Conservation (phyloP, 1,284 basidiomycete species). For the Ceratobasidium sp. region DNA sequence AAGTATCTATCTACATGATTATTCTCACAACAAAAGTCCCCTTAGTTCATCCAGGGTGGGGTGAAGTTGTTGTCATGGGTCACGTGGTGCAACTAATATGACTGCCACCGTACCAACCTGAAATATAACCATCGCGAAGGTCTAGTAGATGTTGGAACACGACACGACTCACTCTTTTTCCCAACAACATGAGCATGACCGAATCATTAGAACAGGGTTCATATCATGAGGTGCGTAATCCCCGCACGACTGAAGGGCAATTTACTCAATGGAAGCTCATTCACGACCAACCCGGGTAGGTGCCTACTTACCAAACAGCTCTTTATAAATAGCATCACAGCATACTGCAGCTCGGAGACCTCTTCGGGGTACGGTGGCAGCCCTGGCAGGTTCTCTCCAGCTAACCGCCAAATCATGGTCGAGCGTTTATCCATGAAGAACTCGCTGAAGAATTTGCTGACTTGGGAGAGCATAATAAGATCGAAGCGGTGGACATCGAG, state of each 20-base stretch:
- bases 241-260: slow-evolving; percentile 9
- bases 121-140: too few species aligned
- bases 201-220: slow-evolving; percentile 28
- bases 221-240: slow-evolving; percentile 8
- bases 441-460: slow-evolving; percentile 22
- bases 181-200: slow-evolving; percentile 18
- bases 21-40: too few species aligned
- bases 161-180: slow-evolving; percentile 12
- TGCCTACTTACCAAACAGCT: slow-evolving; percentile 22
- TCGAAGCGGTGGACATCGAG: slow-evolving; percentile 25
- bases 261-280: background rate
- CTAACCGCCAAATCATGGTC: background rate
- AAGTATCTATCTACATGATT: too few species aligned
- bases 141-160: background rate
- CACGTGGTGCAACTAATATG: too few species aligned
- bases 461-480: slow-evolving; percentile 23
- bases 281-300: background rate
- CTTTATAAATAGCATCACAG: background rate
- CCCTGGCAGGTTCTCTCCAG: background rate
- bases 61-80: too few species aligned
- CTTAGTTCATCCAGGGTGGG: too few species aligned
- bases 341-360: slow-evolving; percentile 9
- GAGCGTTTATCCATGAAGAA: slow-evolving; percentile 20
- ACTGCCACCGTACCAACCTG: too few species aligned
- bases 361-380: slow-evolving; percentile 5